Percentiles rank a stretch among this genome's conserved stretches.
phyloP scores from a whole-genome alignment of 2,329 filamentous ascomycete genomes.

The Colletotrichum sansevieriae region DNA sequence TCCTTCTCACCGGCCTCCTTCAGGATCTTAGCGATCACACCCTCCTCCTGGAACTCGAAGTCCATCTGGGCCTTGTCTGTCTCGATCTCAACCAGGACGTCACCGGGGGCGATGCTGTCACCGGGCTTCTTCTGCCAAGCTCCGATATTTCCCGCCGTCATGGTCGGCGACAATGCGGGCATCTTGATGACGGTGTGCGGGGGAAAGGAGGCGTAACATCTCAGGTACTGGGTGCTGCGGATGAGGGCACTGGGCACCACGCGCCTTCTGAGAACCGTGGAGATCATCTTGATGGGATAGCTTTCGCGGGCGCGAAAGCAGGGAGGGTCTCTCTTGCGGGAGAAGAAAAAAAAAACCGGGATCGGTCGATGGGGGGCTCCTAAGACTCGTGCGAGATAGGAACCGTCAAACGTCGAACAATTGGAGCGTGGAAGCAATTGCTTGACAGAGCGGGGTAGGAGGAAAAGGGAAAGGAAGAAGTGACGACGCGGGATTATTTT shows the following conservation, averaged over 20 bases:
- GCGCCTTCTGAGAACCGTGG: slow-evolving; percentile 74
- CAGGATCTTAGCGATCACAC: slow-evolving; percentile 92
- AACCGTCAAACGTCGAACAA: slow-evolving; percentile 38
- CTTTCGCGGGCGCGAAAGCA: slow-evolving; percentile 37
- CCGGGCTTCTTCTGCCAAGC: slow-evolving; percentile 98
- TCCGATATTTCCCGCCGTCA: slow-evolving; percentile 97
- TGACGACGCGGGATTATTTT: slow-evolving; percentile 50
- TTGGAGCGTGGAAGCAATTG: slow-evolving; percentile 37
- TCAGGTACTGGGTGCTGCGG: slow-evolving; percentile 68
- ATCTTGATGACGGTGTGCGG: slow-evolving; percentile 96
- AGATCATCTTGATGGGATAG: slow-evolving; percentile 65
- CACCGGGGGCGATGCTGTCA: slow-evolving; percentile 87
- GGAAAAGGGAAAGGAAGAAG: slow-evolving; percentile 30
- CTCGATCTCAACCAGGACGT: slow-evolving; percentile 98
- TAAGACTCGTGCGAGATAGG: slow-evolving; percentile 10
- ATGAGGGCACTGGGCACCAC: slow-evolving; percentile 66
- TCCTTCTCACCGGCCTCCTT: slow-evolving; percentile 96
- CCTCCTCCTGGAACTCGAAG: slow-evolving; percentile 99
- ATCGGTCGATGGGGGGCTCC: neutral
- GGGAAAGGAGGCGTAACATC: slow-evolving; percentile 86
- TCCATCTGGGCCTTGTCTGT: slow-evolving; percentile 99
- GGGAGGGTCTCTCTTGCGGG: slow-evolving; percentile 7
- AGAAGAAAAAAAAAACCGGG: neutral
- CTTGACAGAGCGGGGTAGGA: slow-evolving; percentile 8
- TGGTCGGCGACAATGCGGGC: slow-evolving; percentile 97